Evolutionary conservation across 345 rosid genomes (phyloP).

Genomic region (Eucalyptus coolabah): DNA sequence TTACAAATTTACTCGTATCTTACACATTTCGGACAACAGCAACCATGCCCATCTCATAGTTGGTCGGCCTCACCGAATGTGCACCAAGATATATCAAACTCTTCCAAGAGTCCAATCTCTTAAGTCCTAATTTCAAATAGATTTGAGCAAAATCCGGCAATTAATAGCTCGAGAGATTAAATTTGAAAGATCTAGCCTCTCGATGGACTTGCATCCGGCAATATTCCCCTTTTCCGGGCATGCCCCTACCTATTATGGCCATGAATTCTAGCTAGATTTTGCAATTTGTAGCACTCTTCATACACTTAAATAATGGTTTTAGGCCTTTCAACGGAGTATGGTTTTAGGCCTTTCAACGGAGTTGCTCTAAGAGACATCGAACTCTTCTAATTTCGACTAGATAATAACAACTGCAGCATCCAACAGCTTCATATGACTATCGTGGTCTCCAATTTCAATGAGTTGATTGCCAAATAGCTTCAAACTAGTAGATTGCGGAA

Average conservation of each 20-base stretch:
- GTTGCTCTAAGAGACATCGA: not conserved
- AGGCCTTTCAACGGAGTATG: no score
- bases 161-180: not conserved
- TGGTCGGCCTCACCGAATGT: fast-evolving
- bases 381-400: not conserved
- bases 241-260: not conserved
- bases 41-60: not conserved
- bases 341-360: no score
- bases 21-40: not conserved
- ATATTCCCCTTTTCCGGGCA: not conserved
- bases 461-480: not conserved
- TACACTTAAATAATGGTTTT: not conserved
- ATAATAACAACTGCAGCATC: no score
- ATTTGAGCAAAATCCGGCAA: not conserved
- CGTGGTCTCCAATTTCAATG: fast-evolving
- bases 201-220: not conserved
- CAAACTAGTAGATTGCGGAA: not conserved
- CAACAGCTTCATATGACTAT: not conserved
- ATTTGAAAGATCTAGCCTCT: not conserved
- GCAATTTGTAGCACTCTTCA: not conserved
- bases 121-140: not conserved
- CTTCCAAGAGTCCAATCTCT: not conserved
- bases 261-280: not conserved
- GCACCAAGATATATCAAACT: not conserved
- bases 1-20: not conserved